phyloP scores from a whole-genome alignment of 345 rosid species.

The Microcos paniculata region DNA sequence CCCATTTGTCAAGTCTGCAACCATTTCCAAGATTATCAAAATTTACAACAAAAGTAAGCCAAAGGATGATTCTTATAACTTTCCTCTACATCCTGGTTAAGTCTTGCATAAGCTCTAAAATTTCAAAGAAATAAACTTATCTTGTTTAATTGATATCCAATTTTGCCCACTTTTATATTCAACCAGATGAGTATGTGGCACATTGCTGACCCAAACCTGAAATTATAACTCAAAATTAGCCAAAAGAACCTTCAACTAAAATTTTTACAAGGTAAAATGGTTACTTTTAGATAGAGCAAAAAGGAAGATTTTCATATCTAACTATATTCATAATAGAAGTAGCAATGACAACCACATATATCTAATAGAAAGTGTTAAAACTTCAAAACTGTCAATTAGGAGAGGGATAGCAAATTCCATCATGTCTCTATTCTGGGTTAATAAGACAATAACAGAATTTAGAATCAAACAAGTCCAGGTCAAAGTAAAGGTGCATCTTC shows the following conservation, averaged over 20 bases:
- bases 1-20: too few relatives aligned
- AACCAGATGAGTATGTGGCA: constrained; percentile 49
- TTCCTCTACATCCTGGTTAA: too few relatives aligned
- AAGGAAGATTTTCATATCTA: background rate
- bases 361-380: too few relatives aligned
- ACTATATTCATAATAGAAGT: background rate
- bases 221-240: constrained; percentile 4
- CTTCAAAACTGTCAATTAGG: background rate
- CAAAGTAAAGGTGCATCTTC: background rate
- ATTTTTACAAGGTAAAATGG: background rate
- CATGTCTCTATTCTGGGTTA: background rate
- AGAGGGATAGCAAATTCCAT: background rate
- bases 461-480: background rate
- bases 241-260: background rate
- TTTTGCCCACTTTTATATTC: constrained; percentile 53
- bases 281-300: background rate
- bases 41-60: too few relatives aligned
- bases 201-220: constrained; percentile 65
- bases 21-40: too few relatives aligned
- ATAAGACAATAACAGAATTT: background rate
- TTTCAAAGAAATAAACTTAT: constrained; percentile 52
- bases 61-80: too few relatives aligned
- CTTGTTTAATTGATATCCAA: constrained; percentile 45
- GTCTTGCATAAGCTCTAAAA: too few relatives aligned
- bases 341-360: background rate